These are phyloP conservation scores for Trametes cinnabarina DNA, from an alignment of 768 basidiomycete genomes.

Conservation along the genomic window DNA sequence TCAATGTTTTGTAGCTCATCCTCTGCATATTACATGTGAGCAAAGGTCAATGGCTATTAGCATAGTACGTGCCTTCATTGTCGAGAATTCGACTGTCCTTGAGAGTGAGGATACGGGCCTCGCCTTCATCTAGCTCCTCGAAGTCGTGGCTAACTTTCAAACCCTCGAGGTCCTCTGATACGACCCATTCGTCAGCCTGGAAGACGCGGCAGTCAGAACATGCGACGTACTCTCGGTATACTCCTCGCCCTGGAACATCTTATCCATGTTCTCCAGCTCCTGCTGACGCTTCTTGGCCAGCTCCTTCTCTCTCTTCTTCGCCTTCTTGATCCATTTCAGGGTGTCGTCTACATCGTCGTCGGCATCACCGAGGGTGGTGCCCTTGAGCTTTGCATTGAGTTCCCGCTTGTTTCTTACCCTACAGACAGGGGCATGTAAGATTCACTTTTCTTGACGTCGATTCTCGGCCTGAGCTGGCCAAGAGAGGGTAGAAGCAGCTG, in stretches of 20 bases:
- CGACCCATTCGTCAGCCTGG: neutral
- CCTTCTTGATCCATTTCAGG: slow-evolving; percentile 86
- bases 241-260: slow-evolving; percentile 59
- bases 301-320: slow-evolving; percentile 89
- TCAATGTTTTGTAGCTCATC: slow-evolving; percentile 97
- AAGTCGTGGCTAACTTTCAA: slow-evolving; percentile 96
- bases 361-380: slow-evolving; percentile 86
- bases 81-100: slow-evolving; percentile 96
- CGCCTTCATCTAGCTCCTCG: slow-evolving; percentile 88
- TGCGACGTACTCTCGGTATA: slow-evolving; percentile 80
- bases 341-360: slow-evolving; percentile 77
- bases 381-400: slow-evolving; percentile 88
- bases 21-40: slow-evolving; percentile 49
- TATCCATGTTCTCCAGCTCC: slow-evolving; percentile 84
- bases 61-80: slow-evolving; percentile 76
- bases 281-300: slow-evolving; percentile 78
- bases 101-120: slow-evolving; percentile 92
- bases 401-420: slow-evolving; percentile 94
- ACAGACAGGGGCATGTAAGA: slow-evolving; percentile 35
- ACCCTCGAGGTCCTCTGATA: slow-evolving; percentile 81
- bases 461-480: slow-evolving; percentile 31
- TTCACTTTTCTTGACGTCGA: slow-evolving; percentile 41
- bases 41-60: neutral
- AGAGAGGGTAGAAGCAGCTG: slow-evolving; percentile 30
- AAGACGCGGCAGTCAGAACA: no score